Evolutionary conservation across 129 eudicot genomes (phyloP), one percentile per base, ranked within the genome.

Genomic region (Calendula officinalis): DNA sequence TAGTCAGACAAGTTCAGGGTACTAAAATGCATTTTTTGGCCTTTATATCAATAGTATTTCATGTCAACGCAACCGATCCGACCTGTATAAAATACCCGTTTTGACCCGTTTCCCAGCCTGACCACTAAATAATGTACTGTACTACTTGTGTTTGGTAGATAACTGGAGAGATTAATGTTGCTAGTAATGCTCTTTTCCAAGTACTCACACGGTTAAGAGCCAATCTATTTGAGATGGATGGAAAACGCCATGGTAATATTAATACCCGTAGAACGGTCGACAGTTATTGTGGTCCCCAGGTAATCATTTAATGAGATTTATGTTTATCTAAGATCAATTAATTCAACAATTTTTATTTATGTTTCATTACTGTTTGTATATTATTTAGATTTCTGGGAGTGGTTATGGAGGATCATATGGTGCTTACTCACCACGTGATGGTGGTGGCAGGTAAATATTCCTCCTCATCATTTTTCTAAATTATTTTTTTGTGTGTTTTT

Each of bases 211-310:
- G 96, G 3, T 74, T 91, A 74, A 80, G 91, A 69, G 83, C 88
- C 49, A 91, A 91, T 70, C 56, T 70, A 11, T 81, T 91, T 67
- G 95, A 91, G 72, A 77, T 77, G 85, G 97, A 84, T 68, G 82
- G 75, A 22, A 79, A 63, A 68, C 90, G 92, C 58, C 91, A 88
- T 71, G 79, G 66, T 70, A 82, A 65, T 65, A 52, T 80, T 70
- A 82, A 65, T 65, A 52, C 82, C 14, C 94, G 86, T 75, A 80
- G 82, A 9, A 49, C 79, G 1, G 33, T 30, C 62, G 67, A 57
- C 78, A 2, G 34, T 69, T 48, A 64, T 10, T 56, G 69, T 47
- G 58, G 58, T 39, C 11, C 70, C 70, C 70, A 65, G 60, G 70
- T 65, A 15, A 65, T 7, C 14, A 36, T 5, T 5, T 10, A 15